Evolutionary conservation across 2,329 filamentous ascomycete species (phyloP).

Genomic region (Ophiostoma himal-ulmi): DNA sequence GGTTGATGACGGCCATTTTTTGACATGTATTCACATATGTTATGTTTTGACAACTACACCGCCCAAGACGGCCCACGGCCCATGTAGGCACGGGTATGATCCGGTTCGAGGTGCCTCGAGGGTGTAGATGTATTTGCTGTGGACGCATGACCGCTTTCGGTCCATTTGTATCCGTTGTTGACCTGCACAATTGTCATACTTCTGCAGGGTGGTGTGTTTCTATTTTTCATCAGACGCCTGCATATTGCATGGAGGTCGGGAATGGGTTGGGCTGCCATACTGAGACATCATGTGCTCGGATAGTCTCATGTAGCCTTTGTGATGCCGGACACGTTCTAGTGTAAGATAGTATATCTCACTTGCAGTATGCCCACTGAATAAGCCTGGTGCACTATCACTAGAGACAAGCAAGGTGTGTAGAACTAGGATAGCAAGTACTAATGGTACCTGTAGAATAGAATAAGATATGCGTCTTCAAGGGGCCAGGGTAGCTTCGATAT

Average conservation of each 20-base stretch:
- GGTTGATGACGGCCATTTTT: neutral
- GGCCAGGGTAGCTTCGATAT: neutral
- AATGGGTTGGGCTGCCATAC: neutral
- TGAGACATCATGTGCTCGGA: neutral
- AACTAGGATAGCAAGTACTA: neutral
- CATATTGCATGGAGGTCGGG: neutral
- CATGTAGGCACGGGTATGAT: neutral
- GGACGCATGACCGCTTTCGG: neutral
- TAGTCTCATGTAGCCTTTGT: neutral
- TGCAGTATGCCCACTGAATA: neutral
- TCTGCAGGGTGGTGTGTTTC: neutral
- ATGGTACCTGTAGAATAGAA: neutral
- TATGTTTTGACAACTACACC: neutral
- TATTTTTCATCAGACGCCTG: neutral
- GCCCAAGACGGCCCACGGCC: neutral
- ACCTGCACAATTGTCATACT: neutral
- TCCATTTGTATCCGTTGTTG: neutral
- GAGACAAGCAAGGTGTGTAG: neutral
- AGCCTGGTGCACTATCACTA: neutral
- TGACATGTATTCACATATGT: neutral
- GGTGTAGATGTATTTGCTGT: neutral
- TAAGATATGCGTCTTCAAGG: neutral
- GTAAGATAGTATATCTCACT: too few relatives aligned
- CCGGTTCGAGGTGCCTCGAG: neutral
- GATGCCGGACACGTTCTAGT: too few relatives aligned